phyloP scores from a whole-genome alignment of 116 monocot species.

The Iris pallida region DNA sequence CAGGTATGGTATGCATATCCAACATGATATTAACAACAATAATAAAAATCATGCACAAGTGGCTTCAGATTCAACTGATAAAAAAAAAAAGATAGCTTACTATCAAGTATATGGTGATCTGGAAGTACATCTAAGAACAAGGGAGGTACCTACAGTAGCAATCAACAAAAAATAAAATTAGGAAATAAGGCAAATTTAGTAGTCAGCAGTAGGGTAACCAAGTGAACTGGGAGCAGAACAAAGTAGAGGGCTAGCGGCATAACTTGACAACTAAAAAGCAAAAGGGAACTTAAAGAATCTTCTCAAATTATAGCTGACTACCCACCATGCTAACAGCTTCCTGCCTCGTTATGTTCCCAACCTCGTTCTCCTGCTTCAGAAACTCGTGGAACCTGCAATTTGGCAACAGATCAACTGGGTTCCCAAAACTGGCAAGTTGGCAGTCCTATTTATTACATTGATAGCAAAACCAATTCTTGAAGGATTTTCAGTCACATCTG shows the following conservation, averaged over 20 bases:
- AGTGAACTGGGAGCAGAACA: not conserved
- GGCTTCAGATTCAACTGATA: too few species aligned
- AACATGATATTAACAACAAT: not conserved
- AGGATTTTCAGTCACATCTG: too few species aligned
- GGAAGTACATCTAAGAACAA: conserved; percentile 88
- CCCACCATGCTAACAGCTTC: conserved; percentile 99
- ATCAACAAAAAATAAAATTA: conserved; percentile 5
- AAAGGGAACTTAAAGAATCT: conserved; percentile 1
- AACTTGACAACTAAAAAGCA: conserved; percentile 1
- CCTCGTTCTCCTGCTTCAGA: conserved; percentile 91
- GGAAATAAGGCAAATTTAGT: not conserved
- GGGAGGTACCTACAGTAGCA: conserved; percentile 75
- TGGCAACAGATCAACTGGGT: not conserved
- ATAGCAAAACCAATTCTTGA: too few species aligned
- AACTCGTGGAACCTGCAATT: conserved; percentile 91
- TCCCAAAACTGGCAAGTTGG: too few species aligned
- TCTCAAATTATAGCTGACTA: too few species aligned
- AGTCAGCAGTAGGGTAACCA: not conserved
- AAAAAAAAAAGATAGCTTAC: conserved; percentile 38
- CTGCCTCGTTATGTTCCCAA: conserved; percentile 97
- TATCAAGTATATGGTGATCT: conserved; percentile 87
- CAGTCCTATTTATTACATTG: too few species aligned
- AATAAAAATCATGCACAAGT: conserved; percentile 5
- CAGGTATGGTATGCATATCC: not conserved
- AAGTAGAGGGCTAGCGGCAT: not conserved